Base-by-base conservation (phyloP, 148 eudicot species). In the Camellia granthamiana region DNA sequence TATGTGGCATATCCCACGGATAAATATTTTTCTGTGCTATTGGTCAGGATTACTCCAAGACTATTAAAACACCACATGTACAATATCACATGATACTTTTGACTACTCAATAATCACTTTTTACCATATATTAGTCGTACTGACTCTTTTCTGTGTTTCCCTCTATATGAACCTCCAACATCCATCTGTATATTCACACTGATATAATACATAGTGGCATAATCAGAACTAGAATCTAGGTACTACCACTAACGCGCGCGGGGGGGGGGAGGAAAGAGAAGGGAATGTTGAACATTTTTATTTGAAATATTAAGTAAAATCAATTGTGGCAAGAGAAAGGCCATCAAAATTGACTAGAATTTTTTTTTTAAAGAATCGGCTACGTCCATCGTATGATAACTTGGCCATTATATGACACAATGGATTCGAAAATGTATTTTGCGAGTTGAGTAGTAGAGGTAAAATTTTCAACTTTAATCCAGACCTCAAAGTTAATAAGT, bases 281-380 rank as follows among this genome's bases (percentile, higher is more conserved):
- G 38, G 38, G 38, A 30, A 30, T 30, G 38, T 1, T 11, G 46
- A 9, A 74, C 64, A 74, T 55, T 4, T 30, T 12, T 56, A 42
- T 18, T 0, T 3, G 4, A 43, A 74, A 74, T 7, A 30, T 55
- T 74, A 15, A 73, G 6, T 54, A 55, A 7, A 55, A 55, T 14
- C 18, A 15, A 76, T 81, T 49, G 63, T 69, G 76, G 71, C 78
- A 63, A 43, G 65, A 58, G 81, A 69, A 38, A 77, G 69, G 52
- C 69, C 71, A 65, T 69, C 15, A 47, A n/a, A 15, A 60, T 15
- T 15, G 64, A 60, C 9, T 11, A 8, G 12, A 56, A 14, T 30
- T 30, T 30, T 30, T 30, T 30, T 30, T 30, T 30, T 1, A 30
- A 30, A 30, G 38, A 30, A 30, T 15, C 44, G 6, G 18, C 71